Percentiles rank a stretch among this genome's conserved stretches.
Evolutionary conservation across 164 flowering plant genomes (phyloP).

Genomic region (Magnolia changhungtana): DNA sequence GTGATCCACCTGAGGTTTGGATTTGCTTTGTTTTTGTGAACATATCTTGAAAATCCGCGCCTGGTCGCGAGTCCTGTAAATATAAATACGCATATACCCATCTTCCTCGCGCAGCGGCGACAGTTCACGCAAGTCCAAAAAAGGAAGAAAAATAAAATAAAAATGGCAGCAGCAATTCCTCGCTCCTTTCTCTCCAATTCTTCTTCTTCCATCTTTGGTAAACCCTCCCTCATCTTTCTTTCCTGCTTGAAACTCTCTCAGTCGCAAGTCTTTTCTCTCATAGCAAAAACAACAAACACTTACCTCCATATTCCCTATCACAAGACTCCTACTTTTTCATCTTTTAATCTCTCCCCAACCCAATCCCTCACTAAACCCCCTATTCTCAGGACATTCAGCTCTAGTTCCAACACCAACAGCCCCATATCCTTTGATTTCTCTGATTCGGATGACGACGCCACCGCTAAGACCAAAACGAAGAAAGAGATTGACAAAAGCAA

Average conservation of each 20-base stretch:
- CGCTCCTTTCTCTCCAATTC: background rate
- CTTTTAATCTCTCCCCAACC: background rate
- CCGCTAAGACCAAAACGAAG: background rate
- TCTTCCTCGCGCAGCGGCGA: no score
- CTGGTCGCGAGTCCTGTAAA: no score
- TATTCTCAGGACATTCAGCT: slow-evolving; percentile 9
- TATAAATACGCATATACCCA: no score
- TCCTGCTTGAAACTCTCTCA: background rate
- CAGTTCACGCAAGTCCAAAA: no score
- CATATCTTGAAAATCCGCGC: no score
- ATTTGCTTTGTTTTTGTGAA: no score
- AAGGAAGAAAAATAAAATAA: background rate
- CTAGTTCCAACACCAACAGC: slow-evolving; percentile 29
- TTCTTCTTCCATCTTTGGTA: background rate
- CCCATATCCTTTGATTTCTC: slow-evolving; percentile 36
- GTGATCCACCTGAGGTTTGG: no score
- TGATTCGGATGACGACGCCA: slow-evolving; percentile 34
- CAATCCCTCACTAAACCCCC: background rate
- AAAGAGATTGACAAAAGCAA: slow-evolving; percentile 26
- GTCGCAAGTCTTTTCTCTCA: background rate
- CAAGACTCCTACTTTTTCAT: background rate
- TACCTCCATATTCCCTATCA: background rate
- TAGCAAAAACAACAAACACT: background rate
- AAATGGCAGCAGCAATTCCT: background rate
- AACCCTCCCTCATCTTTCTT: background rate